phyloP scores from a whole-genome alignment of 148 eudicot genomes.

The Chenopodium formosanum region DNA sequence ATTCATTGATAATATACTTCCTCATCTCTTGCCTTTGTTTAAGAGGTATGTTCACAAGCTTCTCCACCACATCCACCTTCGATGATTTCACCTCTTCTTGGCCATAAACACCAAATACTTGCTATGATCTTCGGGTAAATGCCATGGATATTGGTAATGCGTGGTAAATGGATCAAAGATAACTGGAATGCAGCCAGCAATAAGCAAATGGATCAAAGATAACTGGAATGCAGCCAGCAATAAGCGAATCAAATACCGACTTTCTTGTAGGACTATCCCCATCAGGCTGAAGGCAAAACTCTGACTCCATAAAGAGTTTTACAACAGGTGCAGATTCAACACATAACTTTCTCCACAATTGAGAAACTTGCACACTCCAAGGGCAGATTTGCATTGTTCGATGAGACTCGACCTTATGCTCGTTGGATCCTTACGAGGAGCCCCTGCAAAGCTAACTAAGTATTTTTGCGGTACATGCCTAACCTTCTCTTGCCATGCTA shows the following conservation, averaged over 20 bases:
- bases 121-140: constrained; percentile 55
- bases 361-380: constrained; percentile 39
- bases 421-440: constrained; percentile 34
- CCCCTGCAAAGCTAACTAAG: constrained; percentile 73
- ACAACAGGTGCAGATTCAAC: constrained; percentile 43
- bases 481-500: constrained; percentile 47
- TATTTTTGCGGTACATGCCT: constrained; percentile 31
- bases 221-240: constrained; percentile 83
- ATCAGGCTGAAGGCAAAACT: constrained; percentile 79
- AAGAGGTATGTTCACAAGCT: constrained; percentile 41
- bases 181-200: constrained; percentile 83
- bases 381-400: constrained; percentile 46
- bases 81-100: constrained; percentile 47
- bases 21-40: constrained; percentile 65
- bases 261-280: constrained; percentile 82
- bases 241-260: constrained; percentile 70
- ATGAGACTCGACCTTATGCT: constrained; percentile 59
- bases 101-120: constrained; percentile 64
- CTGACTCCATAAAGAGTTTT: constrained; percentile 56
- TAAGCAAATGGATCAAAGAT: constrained; percentile 68
- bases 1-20: constrained; percentile 59
- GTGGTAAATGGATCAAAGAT: constrained; percentile 68
- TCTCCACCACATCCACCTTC: constrained; percentile 54
- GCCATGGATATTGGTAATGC: constrained; percentile 86
- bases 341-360: constrained; percentile 47